Percentiles rank a stretch among this genome's conserved stretches.
Conservation (phyloP, 2,329 filamentous ascomycete species). For the Bisporella sp. region DNA sequence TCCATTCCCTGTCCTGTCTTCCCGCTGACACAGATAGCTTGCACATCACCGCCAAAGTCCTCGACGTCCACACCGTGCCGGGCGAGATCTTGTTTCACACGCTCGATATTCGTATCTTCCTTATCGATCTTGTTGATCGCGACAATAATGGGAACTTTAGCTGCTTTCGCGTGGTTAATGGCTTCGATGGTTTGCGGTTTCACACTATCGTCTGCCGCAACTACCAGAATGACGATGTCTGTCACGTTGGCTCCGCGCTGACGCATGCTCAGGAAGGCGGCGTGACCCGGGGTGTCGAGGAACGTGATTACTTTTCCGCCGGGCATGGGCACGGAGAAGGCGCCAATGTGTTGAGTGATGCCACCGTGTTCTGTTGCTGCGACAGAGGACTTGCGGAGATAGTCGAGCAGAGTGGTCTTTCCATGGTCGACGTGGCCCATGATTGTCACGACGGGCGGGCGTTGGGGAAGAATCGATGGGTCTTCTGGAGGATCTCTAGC, state of each 20-base stretch:
- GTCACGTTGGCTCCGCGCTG: conserved; percentile 93
- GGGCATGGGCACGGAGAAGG: conserved; percentile 85
- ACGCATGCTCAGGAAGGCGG: conserved; percentile 92
- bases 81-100: conserved; percentile 82
- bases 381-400: conserved; percentile 84
- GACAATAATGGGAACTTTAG: conserved; percentile 91
- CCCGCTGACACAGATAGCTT: conserved; percentile 84
- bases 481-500: conserved; percentile 64
- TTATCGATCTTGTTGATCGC: conserved; percentile 98
- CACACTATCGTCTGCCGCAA: conserved; percentile 94
- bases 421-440: conserved; percentile 99
- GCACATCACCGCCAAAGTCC: conserved; percentile 90
- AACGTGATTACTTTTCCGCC: conserved; percentile 90
- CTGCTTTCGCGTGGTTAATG: conserved; percentile 81
- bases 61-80: conserved; percentile 84
- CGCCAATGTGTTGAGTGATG: conserved; percentile 97
- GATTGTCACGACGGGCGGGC: conserved; percentile 94
- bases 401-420: conserved; percentile 94
- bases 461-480: conserved; percentile 56
- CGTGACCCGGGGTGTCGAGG: conserved; percentile 92
- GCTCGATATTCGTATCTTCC: conserved; percentile 69
- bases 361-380: conserved; percentile 89
- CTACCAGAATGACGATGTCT: conserved; percentile 92
- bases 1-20: conserved; percentile 91
- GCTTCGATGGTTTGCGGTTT: conserved; percentile 97